Conservation (phyloP, 441 rosid species). For the Aleurites moluccanus region DNA sequence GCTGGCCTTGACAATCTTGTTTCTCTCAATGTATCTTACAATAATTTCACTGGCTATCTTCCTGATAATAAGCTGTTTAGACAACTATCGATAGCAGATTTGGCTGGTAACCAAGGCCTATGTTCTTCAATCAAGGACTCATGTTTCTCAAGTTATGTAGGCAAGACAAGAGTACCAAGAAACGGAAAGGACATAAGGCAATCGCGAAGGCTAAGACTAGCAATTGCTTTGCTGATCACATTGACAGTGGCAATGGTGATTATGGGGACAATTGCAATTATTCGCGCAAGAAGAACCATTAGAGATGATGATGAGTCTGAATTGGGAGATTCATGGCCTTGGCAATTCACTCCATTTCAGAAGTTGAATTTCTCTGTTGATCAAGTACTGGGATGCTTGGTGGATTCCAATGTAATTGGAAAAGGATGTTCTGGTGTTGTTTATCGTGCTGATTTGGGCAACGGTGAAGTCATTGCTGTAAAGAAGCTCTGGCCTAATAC, state of each 20-base stretch:
- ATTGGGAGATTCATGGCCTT: conserved; percentile 76
- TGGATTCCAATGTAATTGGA: conserved; percentile 85
- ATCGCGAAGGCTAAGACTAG: conserved; percentile 61
- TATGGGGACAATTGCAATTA: conserved; percentile 71
- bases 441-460: conserved; percentile 88
- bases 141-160: conserved; percentile 51
- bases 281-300: conserved; percentile 48
- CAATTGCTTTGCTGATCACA: conserved; percentile 64
- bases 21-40: conserved; percentile 78
- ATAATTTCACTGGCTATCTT: conserved; percentile 82
- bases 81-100: conserved; percentile 53
- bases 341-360: conserved; percentile 98
- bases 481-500: conserved; percentile 99
- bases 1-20: conserved; percentile 76
- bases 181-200: conserved; percentile 33
- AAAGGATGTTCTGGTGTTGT: conserved; percentile 95
- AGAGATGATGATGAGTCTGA: conserved; percentile 67
- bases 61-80: conserved; percentile 87
- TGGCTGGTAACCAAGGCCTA: conserved; percentile 63
- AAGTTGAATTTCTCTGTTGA: conserved; percentile 88
- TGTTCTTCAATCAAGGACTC: conserved; percentile 69
- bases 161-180: conserved; percentile 32
- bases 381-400: conserved; percentile 71
- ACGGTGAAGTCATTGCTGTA: conserved; percentile 87
- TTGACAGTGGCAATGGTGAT: conserved; percentile 65